Percentiles rank a stretch among this genome's conserved stretches.
phyloP scores from a whole-genome alignment of 1,139 yeast genomes.

The Pichia sp. region DNA sequence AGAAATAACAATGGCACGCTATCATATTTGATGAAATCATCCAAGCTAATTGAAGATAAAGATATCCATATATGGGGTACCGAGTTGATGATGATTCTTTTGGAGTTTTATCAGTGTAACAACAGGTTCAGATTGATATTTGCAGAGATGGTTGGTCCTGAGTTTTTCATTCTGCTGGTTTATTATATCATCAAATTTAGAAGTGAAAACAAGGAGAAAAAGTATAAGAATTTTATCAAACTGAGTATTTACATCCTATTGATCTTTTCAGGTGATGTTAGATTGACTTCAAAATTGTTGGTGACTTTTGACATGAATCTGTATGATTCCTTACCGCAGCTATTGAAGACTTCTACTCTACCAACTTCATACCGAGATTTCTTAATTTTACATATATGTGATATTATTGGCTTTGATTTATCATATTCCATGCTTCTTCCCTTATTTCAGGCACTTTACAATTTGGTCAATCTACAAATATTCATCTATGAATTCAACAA shows the following conservation, averaged over 20 bases:
- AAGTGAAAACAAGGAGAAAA: slow-evolving; percentile 29
- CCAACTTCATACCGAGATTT: slow-evolving; percentile 55
- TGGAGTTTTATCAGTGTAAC: slow-evolving; percentile 79
- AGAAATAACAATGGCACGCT: slow-evolving; percentile 14
- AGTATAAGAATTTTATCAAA: slow-evolving; percentile 44
- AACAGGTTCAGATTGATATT: slow-evolving; percentile 40
- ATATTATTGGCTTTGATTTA: slow-evolving; percentile 29
- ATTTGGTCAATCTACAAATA: slow-evolving; percentile 42
- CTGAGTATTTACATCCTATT: slow-evolving; percentile 53
- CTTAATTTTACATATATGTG: slow-evolving; percentile 43
- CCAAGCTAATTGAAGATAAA: slow-evolving; percentile 17
- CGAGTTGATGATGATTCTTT: slow-evolving; percentile 53
- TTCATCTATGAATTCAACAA: slow-evolving; percentile 5
- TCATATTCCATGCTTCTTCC: slow-evolving; percentile 34
- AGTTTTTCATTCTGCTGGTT: slow-evolving; percentile 44
- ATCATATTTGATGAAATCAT: slow-evolving; percentile 20
- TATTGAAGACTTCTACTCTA: slow-evolving; percentile 31
- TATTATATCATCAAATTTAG: slow-evolving; percentile 51
- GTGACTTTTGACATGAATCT: slow-evolving; percentile 33
- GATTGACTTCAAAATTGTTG: slow-evolving; percentile 33
- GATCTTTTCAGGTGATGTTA: slow-evolving; percentile 47
- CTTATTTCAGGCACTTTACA: slow-evolving; percentile 50
- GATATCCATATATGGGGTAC: slow-evolving; percentile 42
- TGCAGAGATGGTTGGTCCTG: slow-evolving; percentile 39
- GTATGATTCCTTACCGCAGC: slow-evolving; percentile 41